phyloP scores from a whole-genome alignment of 768 basidiomycete genomes.

The Neoboletus brunneissimus region DNA sequence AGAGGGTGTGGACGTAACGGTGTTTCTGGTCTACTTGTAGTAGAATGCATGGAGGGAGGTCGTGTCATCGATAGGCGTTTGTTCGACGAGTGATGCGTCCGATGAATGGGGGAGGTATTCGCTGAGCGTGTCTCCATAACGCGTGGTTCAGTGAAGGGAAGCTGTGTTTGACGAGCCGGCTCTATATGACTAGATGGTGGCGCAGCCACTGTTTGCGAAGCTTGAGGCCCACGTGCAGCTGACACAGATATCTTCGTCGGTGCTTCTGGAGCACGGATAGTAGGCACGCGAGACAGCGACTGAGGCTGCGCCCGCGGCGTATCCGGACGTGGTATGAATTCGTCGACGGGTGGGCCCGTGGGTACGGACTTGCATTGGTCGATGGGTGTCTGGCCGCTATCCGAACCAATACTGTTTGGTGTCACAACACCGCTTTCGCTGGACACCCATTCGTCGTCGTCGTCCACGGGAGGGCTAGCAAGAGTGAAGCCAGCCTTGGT shows the following conservation, averaged over 20 bases:
- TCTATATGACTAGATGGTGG: constrained; percentile 16
- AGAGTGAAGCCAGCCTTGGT: constrained; percentile 58
- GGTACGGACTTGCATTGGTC: constrained; percentile 21
- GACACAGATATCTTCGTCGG: constrained; percentile 14
- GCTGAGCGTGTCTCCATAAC: constrained; percentile 36
- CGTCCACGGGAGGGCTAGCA: constrained; percentile 46
- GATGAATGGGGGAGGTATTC: constrained; percentile 38
- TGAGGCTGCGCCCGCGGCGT: constrained; percentile 32
- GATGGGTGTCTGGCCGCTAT: constrained; percentile 36
- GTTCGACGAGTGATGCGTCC: constrained; percentile 33
- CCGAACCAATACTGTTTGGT: constrained; percentile 50
- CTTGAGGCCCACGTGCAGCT: constrained; percentile 18
- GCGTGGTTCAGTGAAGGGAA: constrained; percentile 18
- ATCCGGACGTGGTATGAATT: constrained; percentile 22
- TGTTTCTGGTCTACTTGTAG: constrained; percentile 36
- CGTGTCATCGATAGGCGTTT: constrained; percentile 49
- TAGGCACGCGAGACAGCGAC: constrained; percentile 34
- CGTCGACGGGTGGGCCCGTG: constrained; percentile 15
- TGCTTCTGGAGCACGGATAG: constrained; percentile 30
- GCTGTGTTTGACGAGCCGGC: constrained; percentile 13
- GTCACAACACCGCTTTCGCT: constrained; percentile 75
- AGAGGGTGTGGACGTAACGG: constrained; percentile 69
- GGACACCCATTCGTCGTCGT: constrained; percentile 75
- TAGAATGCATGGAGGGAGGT: constrained; percentile 63
- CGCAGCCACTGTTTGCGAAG: constrained; percentile 10